Evolutionary conservation across 768 basidiomycete species (phyloP), one percentile per base, ranked within the genome.

Genomic region (Trametes maxima): DNA sequence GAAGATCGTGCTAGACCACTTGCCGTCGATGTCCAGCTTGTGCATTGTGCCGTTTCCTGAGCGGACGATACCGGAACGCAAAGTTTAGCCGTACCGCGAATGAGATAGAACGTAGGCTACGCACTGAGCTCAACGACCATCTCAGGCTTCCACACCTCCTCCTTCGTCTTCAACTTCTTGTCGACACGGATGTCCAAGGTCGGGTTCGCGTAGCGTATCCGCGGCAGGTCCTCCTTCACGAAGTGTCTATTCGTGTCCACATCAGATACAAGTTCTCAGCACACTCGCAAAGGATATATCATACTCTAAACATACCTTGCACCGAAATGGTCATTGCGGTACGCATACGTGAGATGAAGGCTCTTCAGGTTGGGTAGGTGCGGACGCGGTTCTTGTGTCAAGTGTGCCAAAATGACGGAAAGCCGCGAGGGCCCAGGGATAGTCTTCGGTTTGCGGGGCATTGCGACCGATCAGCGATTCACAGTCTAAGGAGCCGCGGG

Each of bases 121-220:
- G 39, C 36, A 91, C 92, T 74, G 66, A 89, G 86, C 64, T 82
- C 80, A 35, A 92, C 60, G 16, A 79, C 74, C 66, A 92, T 79
- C 54, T 86, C 79, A 0, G 90, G 85, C 54, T 76, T 76, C 87
- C 84, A 90, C 0, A 66, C 69, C 17, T 88, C 87, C 19, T 80
- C 73, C 55, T 74, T 72, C 11, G 78, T 75, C 73, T 89, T 90
- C 35, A 73, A 76, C 45, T 79, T 73, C 60, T 79, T 85, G 64
- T 80, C 78, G 0, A 92, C 82, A 35, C 81, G 74, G 37, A 94
- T 85, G 33, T 82, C 77, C 24, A 93, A 67, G 8, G 78, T 71
- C 0, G 91, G 90, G 67, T 94, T 93, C 1, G 84, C 87, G 72
- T 83, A 92, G 12, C 84, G 87, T 78, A 94, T 89, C 33, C 89